These are phyloP conservation scores for Plasmodium inui DNA, from an alignment of 169 alveolate genomes.

Conservation along the genomic window DNA sequence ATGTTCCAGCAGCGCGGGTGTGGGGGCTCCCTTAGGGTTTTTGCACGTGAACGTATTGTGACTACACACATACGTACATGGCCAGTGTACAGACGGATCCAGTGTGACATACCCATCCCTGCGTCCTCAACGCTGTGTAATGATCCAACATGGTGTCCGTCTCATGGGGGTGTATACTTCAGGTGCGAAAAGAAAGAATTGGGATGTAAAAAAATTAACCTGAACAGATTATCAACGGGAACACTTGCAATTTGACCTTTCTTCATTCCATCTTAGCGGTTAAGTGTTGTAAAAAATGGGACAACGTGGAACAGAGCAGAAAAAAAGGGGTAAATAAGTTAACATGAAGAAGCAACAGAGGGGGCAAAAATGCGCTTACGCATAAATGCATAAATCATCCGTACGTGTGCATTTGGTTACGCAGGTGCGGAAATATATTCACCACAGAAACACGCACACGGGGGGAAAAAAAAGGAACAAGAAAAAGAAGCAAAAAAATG, in stretches of 20 bases:
- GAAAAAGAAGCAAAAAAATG: background rate
- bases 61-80: background rate
- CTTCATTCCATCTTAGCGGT: background rate
- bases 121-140: background rate
- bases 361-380: constrained; percentile 24
- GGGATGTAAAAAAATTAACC: background rate
- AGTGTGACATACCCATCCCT: background rate
- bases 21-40: background rate
- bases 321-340: background rate
- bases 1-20: background rate
- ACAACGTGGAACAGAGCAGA: background rate
- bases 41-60: background rate
- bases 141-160: constrained; percentile 5
- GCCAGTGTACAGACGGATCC: background rate
- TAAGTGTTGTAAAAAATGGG: background rate
- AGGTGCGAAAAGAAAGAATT: background rate
- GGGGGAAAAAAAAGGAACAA: constrained; percentile 2
- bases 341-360: background rate
- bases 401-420: constrained; percentile 51
- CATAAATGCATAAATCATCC: background rate
- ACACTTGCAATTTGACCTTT: background rate
- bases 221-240: background rate
- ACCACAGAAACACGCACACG: constrained; percentile 18
- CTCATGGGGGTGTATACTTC: background rate
- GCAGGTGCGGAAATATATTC: constrained; percentile 27